Conservation (phyloP, 2,329 filamentous ascomycete species). For the Aspergillus sp. region DNA sequence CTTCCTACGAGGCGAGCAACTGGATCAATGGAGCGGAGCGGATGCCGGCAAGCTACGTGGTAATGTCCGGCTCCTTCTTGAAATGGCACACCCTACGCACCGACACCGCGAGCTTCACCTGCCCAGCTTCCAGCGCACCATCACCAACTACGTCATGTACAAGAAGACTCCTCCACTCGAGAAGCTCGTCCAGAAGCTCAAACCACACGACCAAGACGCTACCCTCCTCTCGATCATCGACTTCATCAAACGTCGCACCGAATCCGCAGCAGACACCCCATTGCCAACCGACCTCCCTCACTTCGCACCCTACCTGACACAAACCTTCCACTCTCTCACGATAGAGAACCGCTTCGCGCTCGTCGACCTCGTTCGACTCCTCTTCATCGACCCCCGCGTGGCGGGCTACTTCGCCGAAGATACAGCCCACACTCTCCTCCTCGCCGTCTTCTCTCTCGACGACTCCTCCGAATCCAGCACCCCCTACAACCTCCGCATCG, state of each 20-base stretch:
- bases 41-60: constrained; percentile 66
- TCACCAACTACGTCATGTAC: constrained; percentile 70
- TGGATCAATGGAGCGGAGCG: constrained; percentile 79
- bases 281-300: constrained; percentile 69
- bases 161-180: constrained; percentile 76
- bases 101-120: constrained; percentile 71
- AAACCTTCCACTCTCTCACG: constrained; percentile 57
- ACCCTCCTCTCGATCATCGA: constrained; percentile 64
- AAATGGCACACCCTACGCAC: constrained; percentile 74
- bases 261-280: constrained; percentile 63
- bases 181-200: constrained; percentile 80
- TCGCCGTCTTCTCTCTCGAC: constrained; percentile 54
- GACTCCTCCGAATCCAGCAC: constrained; percentile 48
- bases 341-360: constrained; percentile 71
- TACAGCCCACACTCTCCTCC: constrained; percentile 60
- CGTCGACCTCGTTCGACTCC: constrained; percentile 79
- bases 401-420: constrained; percentile 79
- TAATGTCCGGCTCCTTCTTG: constrained; percentile 71
- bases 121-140: constrained; percentile 65
- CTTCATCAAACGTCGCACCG: constrained; percentile 61
- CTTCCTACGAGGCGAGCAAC: constrained; percentile 72
- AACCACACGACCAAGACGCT: constrained; percentile 55
- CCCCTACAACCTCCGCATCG: constrained; percentile 77
- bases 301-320: constrained; percentile 63
- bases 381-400: constrained; percentile 74